A percentile compares a stretch with the other conserved stretches of the same genome.
Conservation (phyloP, 1,284 basidiomycete genomes). For the Moesziomyces sp. region DNA sequence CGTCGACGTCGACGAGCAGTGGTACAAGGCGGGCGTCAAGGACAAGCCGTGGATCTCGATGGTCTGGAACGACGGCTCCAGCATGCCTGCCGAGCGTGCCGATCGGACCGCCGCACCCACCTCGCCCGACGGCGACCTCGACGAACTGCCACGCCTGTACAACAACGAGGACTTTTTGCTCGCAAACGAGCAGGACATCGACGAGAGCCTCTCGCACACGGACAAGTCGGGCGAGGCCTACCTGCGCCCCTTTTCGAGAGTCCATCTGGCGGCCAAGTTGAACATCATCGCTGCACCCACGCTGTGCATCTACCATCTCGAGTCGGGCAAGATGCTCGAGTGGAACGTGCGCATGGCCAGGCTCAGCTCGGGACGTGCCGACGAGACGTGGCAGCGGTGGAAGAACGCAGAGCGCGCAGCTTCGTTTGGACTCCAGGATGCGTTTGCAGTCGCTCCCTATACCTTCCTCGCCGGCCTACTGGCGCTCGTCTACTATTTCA, state of each 20-base stretch:
- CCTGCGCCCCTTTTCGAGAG: constrained; percentile 68
- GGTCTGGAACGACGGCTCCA: constrained; percentile 69
- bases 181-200: constrained; percentile 67
- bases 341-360: constrained; percentile 60
- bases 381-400: constrained; percentile 65
- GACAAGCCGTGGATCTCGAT: constrained; percentile 66
- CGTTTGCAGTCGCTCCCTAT: constrained; percentile 34
- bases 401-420: constrained; percentile 56
- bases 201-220: constrained; percentile 59
- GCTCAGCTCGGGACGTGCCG: constrained; percentile 11
- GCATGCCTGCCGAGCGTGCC: constrained; percentile 39
- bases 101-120: constrained; percentile 28
- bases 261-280: constrained; percentile 67
- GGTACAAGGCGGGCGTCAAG: constrained; percentile 63
- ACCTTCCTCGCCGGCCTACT: constrained; percentile 32
- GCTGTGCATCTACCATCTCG: constrained; percentile 66
- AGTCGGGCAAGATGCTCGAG: constrained; percentile 60
- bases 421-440: constrained; percentile 48
- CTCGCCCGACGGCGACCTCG: constrained; percentile 18
- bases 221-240: constrained; percentile 65
- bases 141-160: constrained; percentile 47
- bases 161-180: constrained; percentile 68
- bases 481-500: constrained; percentile 40
- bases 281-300: constrained; percentile 67
- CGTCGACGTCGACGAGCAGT: constrained; percentile 65